Base-by-base conservation (phyloP, 2,329 filamentous ascomycete species). In the Golovinomyces cichoracearum region DNA sequence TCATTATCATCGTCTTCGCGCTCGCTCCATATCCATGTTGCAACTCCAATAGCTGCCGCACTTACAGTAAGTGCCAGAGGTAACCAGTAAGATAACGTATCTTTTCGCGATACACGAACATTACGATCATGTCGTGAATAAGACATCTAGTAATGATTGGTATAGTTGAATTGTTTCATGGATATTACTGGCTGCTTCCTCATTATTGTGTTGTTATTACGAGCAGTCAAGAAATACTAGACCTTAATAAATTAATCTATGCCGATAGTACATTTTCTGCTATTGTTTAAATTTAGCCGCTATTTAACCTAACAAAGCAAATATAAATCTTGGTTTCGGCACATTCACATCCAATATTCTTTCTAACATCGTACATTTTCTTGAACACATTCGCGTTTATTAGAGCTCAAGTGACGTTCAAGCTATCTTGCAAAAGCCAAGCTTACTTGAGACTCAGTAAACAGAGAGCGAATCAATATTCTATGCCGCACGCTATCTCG, bases 1-100 rank as follows among this genome's bases (percentile, higher is more conserved):
- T 83, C 78, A 50, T 78, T 73, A 48, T 83, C 78, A 50, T 78
- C 73, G 55, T 82, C 78, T 58, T 72, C 75, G 58, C 83, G 79
- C 65, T 93, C 85, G 62, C 81, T 92, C 85, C 85, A 93, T 52
- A 86, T 76, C 88, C 88, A 95, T 50, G 84, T 84, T 48, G 79
- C 86, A 45, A 93, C 66, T 29, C 86, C 85, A 49, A 82, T 78
- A 21, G 86, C 84, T 52, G 88, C 88, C 56, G 92, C 76, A 44
- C 84, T 86, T 50, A 93, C 76, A 46, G 86, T 94, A 54, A 93
- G 65, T 54, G 78, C 79, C 50, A 95, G 71, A 53, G 88, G 88
- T 51, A 93, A 74, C 83, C 86, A 94, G 66, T 92, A 88, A 59
- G 78, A 74, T 65, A 83, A 74, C 55, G 75, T 71, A 61, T 71